Evolutionary conservation across 2,329 filamentous ascomycete genomes (phyloP).

Genomic region (Cercospora zeae-maydis): DNA sequence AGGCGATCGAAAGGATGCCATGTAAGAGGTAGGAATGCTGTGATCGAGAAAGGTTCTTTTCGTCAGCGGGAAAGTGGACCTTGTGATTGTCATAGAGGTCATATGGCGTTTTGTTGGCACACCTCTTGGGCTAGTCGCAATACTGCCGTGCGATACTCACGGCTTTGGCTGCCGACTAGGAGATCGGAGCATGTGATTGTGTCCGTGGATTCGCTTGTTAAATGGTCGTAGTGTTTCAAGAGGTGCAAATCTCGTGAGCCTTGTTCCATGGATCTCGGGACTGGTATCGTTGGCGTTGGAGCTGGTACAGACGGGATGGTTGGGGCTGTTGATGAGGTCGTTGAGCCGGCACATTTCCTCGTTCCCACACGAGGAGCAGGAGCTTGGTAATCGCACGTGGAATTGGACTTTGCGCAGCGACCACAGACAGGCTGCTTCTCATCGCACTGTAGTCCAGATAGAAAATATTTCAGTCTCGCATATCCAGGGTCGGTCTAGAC

Average conservation of each 20-base stretch:
- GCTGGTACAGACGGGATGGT: not conserved
- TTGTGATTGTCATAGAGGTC: not conserved
- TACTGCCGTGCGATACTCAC: slow-evolving; percentile 11
- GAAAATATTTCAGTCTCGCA: not conserved
- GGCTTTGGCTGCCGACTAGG: slow-evolving; percentile 1
- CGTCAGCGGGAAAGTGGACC: not conserved
- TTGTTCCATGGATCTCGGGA: slow-evolving; percentile 7
- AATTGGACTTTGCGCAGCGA: slow-evolving; percentile 8
- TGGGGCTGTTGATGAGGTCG: not conserved
- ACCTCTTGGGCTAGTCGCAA: slow-evolving; percentile 15
- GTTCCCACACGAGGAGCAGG: not conserved
- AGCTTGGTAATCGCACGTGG: slow-evolving; percentile 2
- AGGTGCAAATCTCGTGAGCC: slow-evolving; percentile 8
- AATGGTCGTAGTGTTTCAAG: slow-evolving; percentile 8
- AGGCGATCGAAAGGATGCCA: slow-evolving; percentile 12
- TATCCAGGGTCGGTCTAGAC: not conserved
- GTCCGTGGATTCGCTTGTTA: slow-evolving; percentile 9
- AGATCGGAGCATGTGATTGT: slow-evolving; percentile 14
- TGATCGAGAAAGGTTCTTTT: not conserved
- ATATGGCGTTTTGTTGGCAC: not conserved
- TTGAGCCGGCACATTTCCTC: not conserved
- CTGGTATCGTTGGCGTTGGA: not conserved
- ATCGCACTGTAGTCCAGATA: slow-evolving; percentile 6
- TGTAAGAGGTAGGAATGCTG: slow-evolving; percentile 12
- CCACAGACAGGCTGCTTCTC: slow-evolving; percentile 10